Evolutionary conservation across 768 basidiomycete genomes (phyloP), one percentile per base, ranked within the genome.

Genomic region (Boletus edulis): DNA sequence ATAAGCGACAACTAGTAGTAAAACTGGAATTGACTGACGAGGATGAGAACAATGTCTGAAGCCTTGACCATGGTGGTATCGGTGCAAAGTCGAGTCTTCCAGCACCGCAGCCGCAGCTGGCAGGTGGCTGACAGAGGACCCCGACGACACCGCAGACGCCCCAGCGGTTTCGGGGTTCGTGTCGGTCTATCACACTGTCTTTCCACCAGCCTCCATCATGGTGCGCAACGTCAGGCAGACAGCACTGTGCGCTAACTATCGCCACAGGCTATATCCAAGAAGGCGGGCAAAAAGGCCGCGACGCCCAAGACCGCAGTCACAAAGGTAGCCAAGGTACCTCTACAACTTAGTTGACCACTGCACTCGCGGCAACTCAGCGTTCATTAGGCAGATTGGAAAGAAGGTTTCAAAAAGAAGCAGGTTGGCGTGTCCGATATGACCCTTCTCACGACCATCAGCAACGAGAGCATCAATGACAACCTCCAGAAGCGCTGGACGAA

Each of bases 371-470:
- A 47, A 62, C 57, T 52, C 45, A 54, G 7, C 20, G 20, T 40
- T 29, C 41, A 45, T 51, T 60, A 98, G 95, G 96, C 96, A 46
- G 96, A 98, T 71, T 99, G 96, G 96, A 96, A 96, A 74, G 96
- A 98, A 67, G 94, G 95, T 5, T 99, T 99, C 81, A 97, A 97
- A 87, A 99, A 98, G 86, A 98, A 98, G 76, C 89, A 92, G 73
- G 88, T 95, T 58, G 97, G 97, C 52, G 96, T 99, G 54, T 86
- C 92, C 41, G 97, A 99, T 79, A 99, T 99, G 97, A 99, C 97
- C 10, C 77, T 99, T 57, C 77, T 99, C 54, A 90, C 91, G 22
- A 96, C 92, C 47, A 98, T 98, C 78, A 94, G 91, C 71, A 97
- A 99, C 72, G 96, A 98, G 66, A 87, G 86, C 62, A 86, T 99